These are phyloP conservation scores for Mycena sanguinolenta DNA, from an alignment of 768 basidiomycete species.

Conservation along the genomic window DNA sequence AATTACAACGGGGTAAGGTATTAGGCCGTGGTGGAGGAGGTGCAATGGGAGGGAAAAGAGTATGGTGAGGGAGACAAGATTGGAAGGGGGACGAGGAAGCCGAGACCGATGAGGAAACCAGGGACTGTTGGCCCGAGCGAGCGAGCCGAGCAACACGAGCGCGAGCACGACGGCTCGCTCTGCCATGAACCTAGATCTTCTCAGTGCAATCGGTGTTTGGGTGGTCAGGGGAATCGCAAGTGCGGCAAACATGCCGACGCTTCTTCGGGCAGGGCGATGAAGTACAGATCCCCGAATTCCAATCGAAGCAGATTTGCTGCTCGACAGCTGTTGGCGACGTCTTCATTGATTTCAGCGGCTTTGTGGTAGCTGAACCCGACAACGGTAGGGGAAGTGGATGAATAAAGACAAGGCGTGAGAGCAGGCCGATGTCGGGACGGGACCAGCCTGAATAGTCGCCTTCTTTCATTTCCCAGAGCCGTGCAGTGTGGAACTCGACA, in stretches of 20 bases:
- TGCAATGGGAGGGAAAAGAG: conserved; percentile 28
- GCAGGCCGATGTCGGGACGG: background rate
- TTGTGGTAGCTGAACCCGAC: background rate
- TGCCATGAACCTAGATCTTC: too few species aligned
- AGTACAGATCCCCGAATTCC: conserved; percentile 31
- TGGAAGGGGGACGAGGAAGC: background rate
- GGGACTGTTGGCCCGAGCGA: conserved; percentile 34
- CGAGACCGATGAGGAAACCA: background rate
- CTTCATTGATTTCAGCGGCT: conserved; percentile 9
- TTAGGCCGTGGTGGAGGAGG: conserved; percentile 40
- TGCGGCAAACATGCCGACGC: conserved; percentile 18
- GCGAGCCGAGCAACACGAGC: conserved; percentile 30
- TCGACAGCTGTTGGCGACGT: conserved; percentile 1
- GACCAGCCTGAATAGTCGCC: conserved; percentile 34
- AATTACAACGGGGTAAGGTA: conserved; percentile 37
- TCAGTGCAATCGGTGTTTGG: too few species aligned
- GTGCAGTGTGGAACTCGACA: conserved; percentile 6
- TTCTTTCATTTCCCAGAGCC: conserved; percentile 28
- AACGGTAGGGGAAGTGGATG: background rate
- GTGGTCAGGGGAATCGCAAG: too few species aligned
- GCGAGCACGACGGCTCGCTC: conserved; percentile 15
- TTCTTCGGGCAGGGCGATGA: conserved; percentile 29
- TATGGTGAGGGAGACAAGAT: conserved; percentile 21
- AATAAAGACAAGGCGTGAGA: background rate
- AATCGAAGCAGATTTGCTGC: conserved; percentile 32